Percentiles rank a stretch among this genome's conserved stretches.
Conservation (phyloP, 345 rosid species). For the Mallotus nudiflorus region DNA sequence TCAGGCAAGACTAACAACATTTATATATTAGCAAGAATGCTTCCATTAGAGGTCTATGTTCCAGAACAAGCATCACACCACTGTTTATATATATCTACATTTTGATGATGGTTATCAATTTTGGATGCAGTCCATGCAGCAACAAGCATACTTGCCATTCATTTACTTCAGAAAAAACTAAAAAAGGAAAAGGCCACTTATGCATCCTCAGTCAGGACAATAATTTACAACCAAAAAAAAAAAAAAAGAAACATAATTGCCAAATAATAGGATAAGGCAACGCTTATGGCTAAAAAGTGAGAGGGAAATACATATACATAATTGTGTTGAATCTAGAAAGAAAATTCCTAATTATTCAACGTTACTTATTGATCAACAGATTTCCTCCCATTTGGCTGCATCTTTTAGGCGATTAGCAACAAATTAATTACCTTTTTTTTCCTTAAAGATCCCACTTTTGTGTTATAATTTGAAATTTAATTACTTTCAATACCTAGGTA, state of each 20-base stretch:
- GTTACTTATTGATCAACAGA: neutral
- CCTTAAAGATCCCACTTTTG: too few relatives aligned
- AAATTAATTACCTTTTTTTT: too few relatives aligned
- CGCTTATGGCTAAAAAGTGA: neutral
- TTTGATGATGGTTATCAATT: neutral
- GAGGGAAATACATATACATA: neutral
- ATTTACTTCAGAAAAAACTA: neutral
- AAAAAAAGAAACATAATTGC: too few relatives aligned
- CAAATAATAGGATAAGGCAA: neutral
- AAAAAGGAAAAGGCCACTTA: neutral
- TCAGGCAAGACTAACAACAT: slow-evolving; percentile 19
- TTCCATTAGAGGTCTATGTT: neutral
- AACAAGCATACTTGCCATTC: neutral
- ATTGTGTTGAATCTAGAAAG: neutral
- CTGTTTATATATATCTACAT: neutral
- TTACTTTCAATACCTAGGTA: too few relatives aligned
- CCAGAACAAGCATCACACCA: neutral
- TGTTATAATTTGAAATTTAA: too few relatives aligned
- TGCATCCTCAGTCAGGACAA: neutral
- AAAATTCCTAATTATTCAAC: neutral
- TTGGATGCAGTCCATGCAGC: neutral
- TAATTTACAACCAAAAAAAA: too few relatives aligned
- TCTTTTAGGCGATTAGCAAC: neutral
- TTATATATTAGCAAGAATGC: slow-evolving; percentile 6
- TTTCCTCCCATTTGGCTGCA: neutral